phyloP scores from a whole-genome alignment of 129 eudicot species.

The Heracleum sosnowskyi region DNA sequence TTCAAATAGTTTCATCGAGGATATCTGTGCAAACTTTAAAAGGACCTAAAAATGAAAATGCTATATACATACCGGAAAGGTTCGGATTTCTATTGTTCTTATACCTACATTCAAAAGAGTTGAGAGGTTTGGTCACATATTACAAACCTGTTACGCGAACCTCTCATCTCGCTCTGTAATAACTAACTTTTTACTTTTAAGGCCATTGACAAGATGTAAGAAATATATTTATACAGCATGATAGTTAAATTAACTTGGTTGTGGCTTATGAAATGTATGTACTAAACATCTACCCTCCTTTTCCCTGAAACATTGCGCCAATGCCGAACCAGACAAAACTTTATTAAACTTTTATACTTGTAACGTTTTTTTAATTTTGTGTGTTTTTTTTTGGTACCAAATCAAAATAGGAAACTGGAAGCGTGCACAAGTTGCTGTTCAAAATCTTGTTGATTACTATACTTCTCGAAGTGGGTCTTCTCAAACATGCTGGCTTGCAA shows the following conservation, averaged over 20 bases:
- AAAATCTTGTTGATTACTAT: conserved; percentile 48
- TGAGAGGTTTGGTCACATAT: background rate
- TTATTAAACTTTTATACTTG: conserved; percentile 10
- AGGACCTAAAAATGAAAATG: background rate
- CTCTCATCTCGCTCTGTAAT: background rate
- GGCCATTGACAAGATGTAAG: background rate
- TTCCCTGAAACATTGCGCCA: background rate
- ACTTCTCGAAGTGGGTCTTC: conserved; percentile 27
- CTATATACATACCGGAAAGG: background rate
- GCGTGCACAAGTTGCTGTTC: conserved; percentile 58
- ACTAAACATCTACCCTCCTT: background rate
- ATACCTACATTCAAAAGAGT: background rate
- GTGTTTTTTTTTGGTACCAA: background rate
- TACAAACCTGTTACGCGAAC: background rate
- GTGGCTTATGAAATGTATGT: background rate
- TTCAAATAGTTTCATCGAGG: background rate
- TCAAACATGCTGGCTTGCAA: conserved; percentile 15
- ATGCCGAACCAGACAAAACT: background rate
- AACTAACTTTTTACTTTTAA: background rate
- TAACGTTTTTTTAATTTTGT: too few relatives aligned
- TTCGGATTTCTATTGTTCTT: background rate
- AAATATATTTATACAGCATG: background rate
- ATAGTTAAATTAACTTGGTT: background rate
- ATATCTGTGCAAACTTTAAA: background rate
- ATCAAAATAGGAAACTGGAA: conserved; percentile 67